Evolutionary conservation across 176 grass and related monocot genomes (phyloP), one percentile per base, ranked within the genome.

Genomic region (Secale cereale): DNA sequence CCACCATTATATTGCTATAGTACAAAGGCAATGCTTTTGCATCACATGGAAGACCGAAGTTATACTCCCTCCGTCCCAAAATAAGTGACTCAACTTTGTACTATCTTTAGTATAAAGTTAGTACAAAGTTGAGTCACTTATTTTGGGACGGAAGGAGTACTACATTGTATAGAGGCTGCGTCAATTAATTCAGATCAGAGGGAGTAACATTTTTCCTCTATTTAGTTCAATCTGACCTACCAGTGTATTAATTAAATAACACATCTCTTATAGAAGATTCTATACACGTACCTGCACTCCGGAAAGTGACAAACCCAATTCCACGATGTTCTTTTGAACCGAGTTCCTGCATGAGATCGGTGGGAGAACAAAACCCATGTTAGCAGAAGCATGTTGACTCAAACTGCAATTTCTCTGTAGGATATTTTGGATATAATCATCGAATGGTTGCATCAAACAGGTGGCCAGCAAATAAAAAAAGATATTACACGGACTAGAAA

Each of bases 241-340:
- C 31, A 82, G 60, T 29, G 45, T 8, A 87, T 66, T 74, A 45
- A 78, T 74, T 65, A 48, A 45, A 67, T 33, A 29, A 69, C 60
- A 48, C 20, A 54, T 28, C 65, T 60, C 69, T 33, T 41, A 73
- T 41, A 73, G 10, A 86, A 57, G 36, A 87, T 29, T 80, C 35
- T 65, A 76, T 60, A 35, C 32, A 30, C 46, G 23, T 90, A 95
- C 93, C 93, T 86, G 93, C 73, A 83, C 50, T 95, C 28, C 59
- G 82, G 65, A 90, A 95, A 86, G 93, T 95, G 40, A 95, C 86
- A 80, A 95, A 95, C 20, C 93, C 93, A 84, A 95, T 95, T 83
- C 93, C 93, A 35, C 93, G 90, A 90, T 95, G 93, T 26, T 82
- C 90, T 86, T 92, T 95, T 39, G 92, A 90, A 62, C 83, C 79